A percentile compares a stretch with the other conserved stretches of the same genome.
phyloP scores from a whole-genome alignment of 2,329 filamentous ascomycete genomes.

The Talaromyces sp. region DNA sequence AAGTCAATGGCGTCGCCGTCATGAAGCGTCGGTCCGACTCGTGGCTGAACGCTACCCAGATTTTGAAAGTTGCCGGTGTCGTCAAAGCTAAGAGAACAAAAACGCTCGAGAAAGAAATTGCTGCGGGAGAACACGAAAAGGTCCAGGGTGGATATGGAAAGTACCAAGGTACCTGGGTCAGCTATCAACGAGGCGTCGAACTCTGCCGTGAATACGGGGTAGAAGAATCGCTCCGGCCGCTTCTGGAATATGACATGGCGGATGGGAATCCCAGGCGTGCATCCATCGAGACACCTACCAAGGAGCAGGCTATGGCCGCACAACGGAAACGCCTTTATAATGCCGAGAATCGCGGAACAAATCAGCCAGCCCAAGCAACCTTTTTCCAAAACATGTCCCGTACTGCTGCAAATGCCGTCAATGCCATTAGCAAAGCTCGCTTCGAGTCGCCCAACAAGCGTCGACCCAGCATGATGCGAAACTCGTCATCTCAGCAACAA shows the following conservation, averaged over 20 bases:
- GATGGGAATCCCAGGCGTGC: constrained; percentile 63
- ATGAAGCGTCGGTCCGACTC: constrained; percentile 95
- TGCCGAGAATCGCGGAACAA: constrained; percentile 63
- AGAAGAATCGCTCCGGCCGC: constrained; percentile 42
- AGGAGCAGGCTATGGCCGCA: constrained; percentile 97
- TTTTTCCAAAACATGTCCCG: constrained; percentile 97
- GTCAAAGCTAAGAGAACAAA: constrained; percentile 98
- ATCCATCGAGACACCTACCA: constrained; percentile 87
- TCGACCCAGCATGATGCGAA: constrained; percentile 64
- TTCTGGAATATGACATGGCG: constrained; percentile 47
- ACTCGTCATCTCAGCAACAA: constrained; percentile 49
- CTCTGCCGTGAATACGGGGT: constrained; percentile 73
- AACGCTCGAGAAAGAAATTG: constrained; percentile 95
- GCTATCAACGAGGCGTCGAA: constrained; percentile 83
- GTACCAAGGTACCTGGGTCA: constrained; percentile 98
- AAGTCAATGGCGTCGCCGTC: constrained; percentile 85
- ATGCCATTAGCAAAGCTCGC: constrained; percentile 92
- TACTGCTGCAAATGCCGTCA: constrained; percentile 87
- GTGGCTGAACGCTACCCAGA: constrained; percentile 97
- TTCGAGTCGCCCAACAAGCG: constrained; percentile 78
- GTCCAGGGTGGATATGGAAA: constrained; percentile 98
- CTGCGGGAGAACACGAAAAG: constrained; percentile 95
- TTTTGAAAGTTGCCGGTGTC: constrained; percentile 93
- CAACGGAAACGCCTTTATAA: constrained; percentile 90
- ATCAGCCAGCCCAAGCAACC: constrained; percentile 65